These are phyloP conservation scores for Sphagnum contortum DNA, from an alignment of 225 moss, liverwort and hornwort genomes.

Conservation along the genomic window DNA sequence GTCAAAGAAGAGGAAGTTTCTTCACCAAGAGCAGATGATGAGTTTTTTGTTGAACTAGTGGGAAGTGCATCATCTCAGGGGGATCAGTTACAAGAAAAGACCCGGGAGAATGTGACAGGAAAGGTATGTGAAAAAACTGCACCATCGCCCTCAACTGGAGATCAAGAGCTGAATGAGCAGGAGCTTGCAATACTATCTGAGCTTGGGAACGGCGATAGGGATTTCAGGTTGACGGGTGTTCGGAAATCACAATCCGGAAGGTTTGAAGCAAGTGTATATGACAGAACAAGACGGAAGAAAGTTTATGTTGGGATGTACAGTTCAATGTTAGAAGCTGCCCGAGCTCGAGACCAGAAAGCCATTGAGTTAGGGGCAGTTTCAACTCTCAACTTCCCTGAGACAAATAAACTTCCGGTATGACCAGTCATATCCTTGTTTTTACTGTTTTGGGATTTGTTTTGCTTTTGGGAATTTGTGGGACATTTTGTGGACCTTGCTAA, in stretches of 20 bases:
- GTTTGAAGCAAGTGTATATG: constrained; percentile 63
- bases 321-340: constrained; percentile 54
- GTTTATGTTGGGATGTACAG: constrained; percentile 53
- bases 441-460: too few species aligned
- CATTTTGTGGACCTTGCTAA: too few species aligned
- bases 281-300: constrained; percentile 71
- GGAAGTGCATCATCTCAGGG: constrained; percentile 17
- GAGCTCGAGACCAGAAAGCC: constrained; percentile 58
- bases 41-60: too few species aligned
- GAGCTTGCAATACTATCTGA: constrained; percentile 38
- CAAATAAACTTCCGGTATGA: constrained; percentile 26
- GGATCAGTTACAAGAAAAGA: constrained; percentile 16
- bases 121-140: constrained; percentile 16
- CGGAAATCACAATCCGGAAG: constrained; percentile 68
- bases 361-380: constrained; percentile 58
- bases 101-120: too few species aligned
- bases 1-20: constrained; percentile 37
- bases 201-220: constrained; percentile 47
- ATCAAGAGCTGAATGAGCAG: constrained; percentile 41
- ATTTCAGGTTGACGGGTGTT: constrained; percentile 45
- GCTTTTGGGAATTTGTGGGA: too few species aligned
- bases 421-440: too few species aligned
- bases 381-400: constrained; percentile 49
- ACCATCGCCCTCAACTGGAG: constrained; percentile 22
- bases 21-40: constrained; percentile 5